Percentiles rank a stretch among this genome's conserved stretches.
phyloP scores from a whole-genome alignment of 164 flowering plant species.

The Aristolochia contorta region DNA sequence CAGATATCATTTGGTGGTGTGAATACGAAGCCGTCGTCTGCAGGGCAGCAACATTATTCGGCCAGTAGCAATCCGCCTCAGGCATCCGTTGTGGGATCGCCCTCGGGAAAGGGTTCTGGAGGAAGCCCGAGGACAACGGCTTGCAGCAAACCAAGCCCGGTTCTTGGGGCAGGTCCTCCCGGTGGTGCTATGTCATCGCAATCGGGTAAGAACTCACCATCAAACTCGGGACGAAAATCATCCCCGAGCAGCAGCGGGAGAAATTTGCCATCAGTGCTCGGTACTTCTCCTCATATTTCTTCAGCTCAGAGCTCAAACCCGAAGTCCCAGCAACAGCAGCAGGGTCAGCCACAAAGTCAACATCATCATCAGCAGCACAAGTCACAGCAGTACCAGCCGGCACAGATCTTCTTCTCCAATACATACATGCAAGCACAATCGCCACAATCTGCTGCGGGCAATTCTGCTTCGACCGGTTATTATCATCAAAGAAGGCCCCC shows the following conservation, averaged over 20 bases:
- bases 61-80: constrained; percentile 27
- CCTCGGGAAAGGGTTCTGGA: constrained; percentile 57
- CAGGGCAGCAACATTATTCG: constrained; percentile 27
- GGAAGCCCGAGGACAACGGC: constrained; percentile 69
- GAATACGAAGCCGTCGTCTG: constrained; percentile 34
- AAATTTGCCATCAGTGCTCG: constrained; percentile 44
- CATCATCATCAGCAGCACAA: constrained; percentile 14
- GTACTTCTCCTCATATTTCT: constrained; percentile 33
- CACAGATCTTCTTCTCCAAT: constrained; percentile 44
- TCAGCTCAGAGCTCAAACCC: constrained; percentile 22
- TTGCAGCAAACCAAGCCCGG: constrained; percentile 31
- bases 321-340: constrained; percentile 19
- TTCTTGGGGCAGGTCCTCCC: constrained; percentile 6
- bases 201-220: constrained; percentile 39
- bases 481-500: constrained; percentile 45
- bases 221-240: constrained; percentile 46
- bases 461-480: constrained; percentile 31
- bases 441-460: constrained; percentile 12
- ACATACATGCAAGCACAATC: constrained; percentile 45
- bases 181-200: constrained; percentile 32
- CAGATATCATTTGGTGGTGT: constrained; percentile 74
- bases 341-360: constrained; percentile 20
- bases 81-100: constrained; percentile 57
- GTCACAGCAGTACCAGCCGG: constrained; percentile 30
- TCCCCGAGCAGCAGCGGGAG: constrained; percentile 62